Evolutionary conservation across 1,284 basidiomycete species (phyloP).

Genomic region (Ceratobasidium sp.): DNA sequence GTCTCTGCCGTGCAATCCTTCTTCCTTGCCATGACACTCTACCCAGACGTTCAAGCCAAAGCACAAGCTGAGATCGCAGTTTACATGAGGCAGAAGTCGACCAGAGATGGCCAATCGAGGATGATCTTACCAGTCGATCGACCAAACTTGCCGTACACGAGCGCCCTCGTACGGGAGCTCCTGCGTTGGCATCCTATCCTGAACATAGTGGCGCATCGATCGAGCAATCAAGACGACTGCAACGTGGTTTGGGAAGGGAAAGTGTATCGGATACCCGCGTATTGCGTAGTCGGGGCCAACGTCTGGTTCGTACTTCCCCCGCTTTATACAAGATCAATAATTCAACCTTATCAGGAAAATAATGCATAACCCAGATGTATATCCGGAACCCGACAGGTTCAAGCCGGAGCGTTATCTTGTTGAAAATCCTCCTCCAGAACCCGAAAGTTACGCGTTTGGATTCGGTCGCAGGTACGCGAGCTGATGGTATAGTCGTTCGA

Average conservation of each 20-base stretch:
- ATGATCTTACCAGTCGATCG: slow-evolving; percentile 5
- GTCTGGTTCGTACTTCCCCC: too few species aligned
- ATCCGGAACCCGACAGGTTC: slow-evolving; percentile 10
- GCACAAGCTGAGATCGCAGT: slow-evolving; percentile 24
- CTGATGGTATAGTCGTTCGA: not conserved
- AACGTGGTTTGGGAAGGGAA: slow-evolving; percentile 16
- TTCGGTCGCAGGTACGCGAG: slow-evolving; percentile 22
- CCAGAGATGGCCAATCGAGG: not conserved
- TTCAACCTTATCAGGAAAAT: slow-evolving; percentile 1
- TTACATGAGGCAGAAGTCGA: not conserved
- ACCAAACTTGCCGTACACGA: slow-evolving; percentile 6
- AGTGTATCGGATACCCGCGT: slow-evolving; percentile 9
- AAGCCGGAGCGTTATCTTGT: slow-evolving; percentile 16
- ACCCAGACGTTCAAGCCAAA: slow-evolving; percentile 24
- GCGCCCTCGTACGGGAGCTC: slow-evolving; percentile 26
- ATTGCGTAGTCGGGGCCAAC: not conserved
- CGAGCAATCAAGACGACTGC: not conserved
- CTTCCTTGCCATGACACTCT: slow-evolving; percentile 36
- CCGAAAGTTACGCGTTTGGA: slow-evolving; percentile 21
- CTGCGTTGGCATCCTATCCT: slow-evolving; percentile 22
- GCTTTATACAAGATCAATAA: not conserved
- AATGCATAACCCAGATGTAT: slow-evolving; percentile 29
- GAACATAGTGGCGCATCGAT: slow-evolving; percentile 3
- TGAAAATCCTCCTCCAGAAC: slow-evolving; percentile 15
- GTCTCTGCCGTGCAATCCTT: slow-evolving; percentile 16